Conservation (phyloP, 1,284 basidiomycete genomes). For the Veloporphyrellus conicus region DNA sequence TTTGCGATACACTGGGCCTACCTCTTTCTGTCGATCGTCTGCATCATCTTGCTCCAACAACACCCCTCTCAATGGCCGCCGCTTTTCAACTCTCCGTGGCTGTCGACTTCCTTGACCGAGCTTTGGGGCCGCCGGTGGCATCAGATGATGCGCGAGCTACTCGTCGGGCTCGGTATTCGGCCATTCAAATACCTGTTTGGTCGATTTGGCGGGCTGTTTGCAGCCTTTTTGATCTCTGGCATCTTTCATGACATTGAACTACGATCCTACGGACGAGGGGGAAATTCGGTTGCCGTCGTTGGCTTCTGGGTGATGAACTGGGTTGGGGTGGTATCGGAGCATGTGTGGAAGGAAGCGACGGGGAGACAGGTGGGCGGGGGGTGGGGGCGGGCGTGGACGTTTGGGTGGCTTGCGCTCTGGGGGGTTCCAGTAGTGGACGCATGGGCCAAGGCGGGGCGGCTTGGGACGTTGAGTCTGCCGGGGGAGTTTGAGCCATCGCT, state of each 20-base stretch:
- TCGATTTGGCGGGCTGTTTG: slow-evolving; percentile 44
- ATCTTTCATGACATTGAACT: slow-evolving; percentile 53
- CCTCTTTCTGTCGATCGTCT: slow-evolving; percentile 40
- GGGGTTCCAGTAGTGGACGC: slow-evolving; percentile 47
- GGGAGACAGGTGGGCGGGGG: slow-evolving; percentile 43
- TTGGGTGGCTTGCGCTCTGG: slow-evolving; percentile 47
- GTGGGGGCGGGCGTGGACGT: slow-evolving; percentile 49
- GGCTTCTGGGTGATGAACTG: slow-evolving; percentile 43
- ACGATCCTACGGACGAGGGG: slow-evolving; percentile 54
- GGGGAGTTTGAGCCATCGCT: slow-evolving; percentile 13
- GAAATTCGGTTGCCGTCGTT: slow-evolving; percentile 34
- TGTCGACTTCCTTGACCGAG: slow-evolving; percentile 36
- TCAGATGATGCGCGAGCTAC: slow-evolving; percentile 34
- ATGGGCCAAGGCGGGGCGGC: slow-evolving; percentile 44
- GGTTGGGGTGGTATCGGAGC: slow-evolving; percentile 49
- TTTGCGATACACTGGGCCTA: slow-evolving; percentile 42
- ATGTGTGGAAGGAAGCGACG: slow-evolving; percentile 38
- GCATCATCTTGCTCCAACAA: slow-evolving; percentile 37
- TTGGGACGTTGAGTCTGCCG: slow-evolving; percentile 12
- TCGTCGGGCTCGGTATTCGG: slow-evolving; percentile 25
- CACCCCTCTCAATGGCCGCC: slow-evolving; percentile 40
- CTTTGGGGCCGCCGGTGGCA: slow-evolving; percentile 49
- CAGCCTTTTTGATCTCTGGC: slow-evolving; percentile 55
- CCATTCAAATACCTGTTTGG: slow-evolving; percentile 40
- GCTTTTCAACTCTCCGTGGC: slow-evolving; percentile 39